Evolutionary conservation across 768 basidiomycete species (phyloP), one percentile per base, ranked within the genome.

Genomic region (Strobilomyces echinocephalus): DNA sequence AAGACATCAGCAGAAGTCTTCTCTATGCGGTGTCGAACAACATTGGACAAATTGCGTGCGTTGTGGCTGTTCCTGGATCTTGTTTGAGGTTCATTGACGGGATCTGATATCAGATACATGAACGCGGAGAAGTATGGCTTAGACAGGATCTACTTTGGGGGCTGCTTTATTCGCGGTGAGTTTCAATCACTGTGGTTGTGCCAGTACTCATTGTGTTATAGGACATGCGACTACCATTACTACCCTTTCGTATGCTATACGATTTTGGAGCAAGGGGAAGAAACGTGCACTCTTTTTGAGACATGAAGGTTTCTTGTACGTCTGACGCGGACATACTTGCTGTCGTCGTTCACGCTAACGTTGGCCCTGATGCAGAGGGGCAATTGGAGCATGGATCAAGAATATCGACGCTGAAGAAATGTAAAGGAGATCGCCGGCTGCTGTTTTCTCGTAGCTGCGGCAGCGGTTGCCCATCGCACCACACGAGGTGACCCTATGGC

Each of bases 31-130:
- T 99, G 56, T 95, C 91, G 63, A 99, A 99, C 74, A 99, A 99
- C 71, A 99, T 99, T 61, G 97, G 97, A 15, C 97, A 99, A 72
- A 97, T 99, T 74, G 97, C 97, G 95, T 99, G 72, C 69, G 94
- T 87, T 42, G 41, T 50, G 48, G 43, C 49, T 54, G 49, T 64
- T 49, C 50, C 21, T 50, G 46, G 49, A 40, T 31, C 9, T 40
- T 16, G 24, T 2, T 45, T 42, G 33, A 30, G 9, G 41, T 47
- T 40, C 1, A 28, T 57, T 67, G 60, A 72, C 46, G 49, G n/a
- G 16, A 14, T 8, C 42, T 30, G 49, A 36, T 49, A 34, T 49
- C 53, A 60, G 66, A 59, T 97, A 94, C 72, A 98, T 99, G 97
- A 98, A 99, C 69, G 97, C 97, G 52, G 97, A 98, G 69, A 98